Conservation (phyloP, 306 rosid genomes). For the Vigna radiata region DNA sequence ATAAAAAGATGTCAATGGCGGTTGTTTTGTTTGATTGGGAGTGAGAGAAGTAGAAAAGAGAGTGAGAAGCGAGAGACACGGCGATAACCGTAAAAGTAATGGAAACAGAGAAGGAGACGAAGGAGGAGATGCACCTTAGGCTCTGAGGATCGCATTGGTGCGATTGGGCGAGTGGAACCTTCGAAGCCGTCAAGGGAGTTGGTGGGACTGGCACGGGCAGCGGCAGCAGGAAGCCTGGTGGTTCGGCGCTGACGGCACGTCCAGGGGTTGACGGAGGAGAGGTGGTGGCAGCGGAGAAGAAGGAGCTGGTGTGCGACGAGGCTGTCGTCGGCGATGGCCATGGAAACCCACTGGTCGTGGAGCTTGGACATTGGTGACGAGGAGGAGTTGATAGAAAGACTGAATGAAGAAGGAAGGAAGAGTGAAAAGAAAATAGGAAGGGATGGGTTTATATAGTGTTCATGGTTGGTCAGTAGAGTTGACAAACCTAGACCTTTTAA, state of each 20-base stretch:
- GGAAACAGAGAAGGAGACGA: background rate
- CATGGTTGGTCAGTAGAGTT: background rate
- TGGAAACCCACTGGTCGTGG: conserved; percentile 21
- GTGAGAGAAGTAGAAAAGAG: conserved; percentile 5
- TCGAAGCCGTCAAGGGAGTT: conserved; percentile 62
- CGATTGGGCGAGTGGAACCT: conserved; percentile 54
- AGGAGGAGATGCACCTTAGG: conserved; percentile 64
- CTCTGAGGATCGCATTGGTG: conserved; percentile 46
- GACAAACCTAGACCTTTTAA: background rate
- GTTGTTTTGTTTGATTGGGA: background rate
- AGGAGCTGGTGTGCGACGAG: conserved; percentile 48
- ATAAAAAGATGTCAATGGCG: conserved; percentile 19
- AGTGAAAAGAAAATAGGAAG: too few relatives aligned
- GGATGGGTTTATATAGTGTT: background rate
- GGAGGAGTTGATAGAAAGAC: background rate
- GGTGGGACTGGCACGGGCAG: conserved; percentile 66
- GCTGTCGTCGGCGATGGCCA: conserved; percentile 23
- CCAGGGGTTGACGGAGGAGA: conserved; percentile 50
- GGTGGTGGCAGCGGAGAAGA: conserved; percentile 35
- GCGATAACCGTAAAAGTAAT: background rate
- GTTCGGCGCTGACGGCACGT: conserved; percentile 66
- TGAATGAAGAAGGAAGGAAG: background rate
- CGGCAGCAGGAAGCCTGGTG: background rate
- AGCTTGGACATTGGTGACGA: background rate
- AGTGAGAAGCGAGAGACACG: background rate